Conservation (phyloP, 352 stramenopile species). For the Bremia lactucae region DNA sequence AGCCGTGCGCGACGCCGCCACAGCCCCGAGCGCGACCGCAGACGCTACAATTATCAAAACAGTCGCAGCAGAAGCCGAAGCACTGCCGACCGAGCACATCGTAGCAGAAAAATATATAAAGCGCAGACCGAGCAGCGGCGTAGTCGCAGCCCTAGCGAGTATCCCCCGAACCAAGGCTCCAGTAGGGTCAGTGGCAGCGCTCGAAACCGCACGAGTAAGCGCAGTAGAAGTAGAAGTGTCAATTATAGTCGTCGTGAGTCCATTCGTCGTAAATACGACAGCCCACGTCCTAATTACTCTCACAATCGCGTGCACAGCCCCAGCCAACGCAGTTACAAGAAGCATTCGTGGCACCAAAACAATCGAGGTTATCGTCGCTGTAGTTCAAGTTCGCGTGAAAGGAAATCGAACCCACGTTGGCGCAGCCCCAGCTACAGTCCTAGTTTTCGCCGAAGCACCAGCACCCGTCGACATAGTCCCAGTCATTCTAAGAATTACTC, state of each 20-base stretch:
- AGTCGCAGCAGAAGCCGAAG: constrained; percentile 10
- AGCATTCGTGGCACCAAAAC: background rate
- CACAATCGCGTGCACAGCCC: constrained; percentile 1
- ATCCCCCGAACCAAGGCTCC: constrained; percentile 1
- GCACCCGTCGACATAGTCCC: background rate
- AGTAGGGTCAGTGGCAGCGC: background rate
- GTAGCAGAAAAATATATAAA: background rate
- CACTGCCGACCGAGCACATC: too few species aligned
- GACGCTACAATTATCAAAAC: constrained; percentile 8
- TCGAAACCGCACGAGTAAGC: constrained; percentile 1
- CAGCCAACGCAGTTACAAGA: constrained; percentile 4
- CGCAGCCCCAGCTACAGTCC: constrained; percentile 5
- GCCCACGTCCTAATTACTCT: background rate
- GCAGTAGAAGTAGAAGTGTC: constrained; percentile 15
- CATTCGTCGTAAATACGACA: constrained; percentile 5
- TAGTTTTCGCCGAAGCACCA: background rate
- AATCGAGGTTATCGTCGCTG: constrained; percentile 3
- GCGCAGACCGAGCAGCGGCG: background rate
- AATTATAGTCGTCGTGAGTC: constrained; percentile 5
- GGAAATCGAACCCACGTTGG: constrained; percentile 3
- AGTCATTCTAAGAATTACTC: background rate
- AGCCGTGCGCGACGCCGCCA: constrained; percentile 22
- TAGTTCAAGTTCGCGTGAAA: constrained; percentile 4
- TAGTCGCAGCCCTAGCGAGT: constrained; percentile 9
- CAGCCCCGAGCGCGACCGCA: constrained; percentile 6